These are phyloP conservation scores for Blastocystis sp. DNA, from an alignment of 352 stramenopile species.

Conservation along the genomic window DNA sequence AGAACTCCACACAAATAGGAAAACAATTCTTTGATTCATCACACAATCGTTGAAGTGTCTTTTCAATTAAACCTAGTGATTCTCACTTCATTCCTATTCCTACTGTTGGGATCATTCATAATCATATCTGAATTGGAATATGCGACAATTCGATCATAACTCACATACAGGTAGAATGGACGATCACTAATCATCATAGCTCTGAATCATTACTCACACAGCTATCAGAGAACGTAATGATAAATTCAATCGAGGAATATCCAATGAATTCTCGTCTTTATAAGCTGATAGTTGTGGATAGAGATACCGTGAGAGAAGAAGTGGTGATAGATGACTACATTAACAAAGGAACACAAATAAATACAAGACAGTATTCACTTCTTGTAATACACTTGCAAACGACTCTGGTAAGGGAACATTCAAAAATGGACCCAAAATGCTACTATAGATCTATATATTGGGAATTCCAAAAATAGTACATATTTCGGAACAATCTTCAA, in stretches of 20 bases:
- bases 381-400: not conserved
- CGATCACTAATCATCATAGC: not conserved
- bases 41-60: not conserved
- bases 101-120: not conserved
- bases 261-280: not conserved
- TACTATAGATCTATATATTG: conserved; percentile 8
- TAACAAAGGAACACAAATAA: not conserved
- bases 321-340: not conserved
- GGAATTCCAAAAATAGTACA: not conserved
- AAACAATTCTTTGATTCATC: not conserved
- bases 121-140: not conserved
- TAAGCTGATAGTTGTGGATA: conserved; percentile 46
- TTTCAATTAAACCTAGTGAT: not conserved
- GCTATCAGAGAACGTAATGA: conserved; percentile 6
- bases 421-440: conserved; percentile 8
- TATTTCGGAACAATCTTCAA: conserved; percentile 50
- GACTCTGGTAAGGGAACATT: not conserved
- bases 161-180: not conserved
- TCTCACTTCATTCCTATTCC: not conserved
- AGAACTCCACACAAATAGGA: conserved; percentile 15
- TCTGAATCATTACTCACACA: not conserved
- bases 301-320: conserved; percentile 31
- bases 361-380: not conserved
- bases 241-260: conserved; percentile 46
- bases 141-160: not conserved